Evolutionary conservation across 257 asterid species (phyloP), one percentile per base, ranked within the genome.

Genomic region (Nicotiana paniculata): DNA sequence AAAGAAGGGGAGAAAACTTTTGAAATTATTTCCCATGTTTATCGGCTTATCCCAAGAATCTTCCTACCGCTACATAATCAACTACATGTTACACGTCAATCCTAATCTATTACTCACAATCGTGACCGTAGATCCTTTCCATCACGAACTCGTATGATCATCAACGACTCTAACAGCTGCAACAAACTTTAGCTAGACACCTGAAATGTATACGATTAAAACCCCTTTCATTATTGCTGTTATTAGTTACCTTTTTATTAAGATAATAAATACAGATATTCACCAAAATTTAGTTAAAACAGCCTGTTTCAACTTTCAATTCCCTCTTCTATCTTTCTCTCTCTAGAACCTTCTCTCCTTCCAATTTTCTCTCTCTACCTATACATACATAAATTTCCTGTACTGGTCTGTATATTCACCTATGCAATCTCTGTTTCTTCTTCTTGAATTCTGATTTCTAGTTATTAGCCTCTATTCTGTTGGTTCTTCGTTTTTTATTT

Each of bases 241-340:
- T 59, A 13, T 63, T 5, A 28, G 32, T 9, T 5, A 1, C 30
- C 10, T 21, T 21, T 30, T 30, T 51, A 54, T 39, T 51, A 54
- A 39, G 62, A 26, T 10, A 16, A 61, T 37, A 58, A 67, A 28
- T 21, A 21, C 11, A 70, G 21, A 65, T 39, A 81, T 32, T 32
- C 3, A 63, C 82, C 83, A 68, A 84, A 21, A 74, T 68, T 81
- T 89, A 1, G 89, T 90, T 86, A 46, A 58, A 17, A 33, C 32
- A 85, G 85, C 21, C 66, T 3, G 84, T 84, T 88, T 85, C 85
- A 78, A 48, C 53, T 75, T 54, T 53, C 61, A 55, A 16, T 15
- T 74, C 62, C 16, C 12, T 5, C 77, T 21, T 21, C 58, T 69
- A 7, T 43, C 74, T 46, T 77, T 43, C 69, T 80, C 87, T 83